Evolutionary conservation across 2,329 filamentous ascomycete species (phyloP).

Genomic region (Apiospora phragmitis): DNA sequence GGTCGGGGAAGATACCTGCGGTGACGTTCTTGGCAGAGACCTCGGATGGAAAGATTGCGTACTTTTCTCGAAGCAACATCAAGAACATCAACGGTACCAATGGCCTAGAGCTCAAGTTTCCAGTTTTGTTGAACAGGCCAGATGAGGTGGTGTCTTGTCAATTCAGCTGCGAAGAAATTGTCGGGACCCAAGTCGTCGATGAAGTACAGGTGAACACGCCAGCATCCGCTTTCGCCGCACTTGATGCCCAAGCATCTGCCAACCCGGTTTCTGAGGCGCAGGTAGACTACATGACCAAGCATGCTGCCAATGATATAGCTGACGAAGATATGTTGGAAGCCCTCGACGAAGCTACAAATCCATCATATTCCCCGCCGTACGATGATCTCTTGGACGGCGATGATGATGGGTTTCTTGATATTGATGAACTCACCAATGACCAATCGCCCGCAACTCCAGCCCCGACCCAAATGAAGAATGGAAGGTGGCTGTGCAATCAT

Average conservation of each 20-base stretch:
- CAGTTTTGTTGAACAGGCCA: slow-evolving; percentile 51
- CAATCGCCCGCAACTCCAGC: slow-evolving; percentile 23
- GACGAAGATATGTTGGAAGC: slow-evolving; percentile 43
- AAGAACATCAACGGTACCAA: slow-evolving; percentile 64
- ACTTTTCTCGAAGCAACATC: slow-evolving; percentile 67
- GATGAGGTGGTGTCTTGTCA: slow-evolving; percentile 65
- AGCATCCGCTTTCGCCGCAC: slow-evolving; percentile 13
- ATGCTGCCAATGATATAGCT: slow-evolving; percentile 35
- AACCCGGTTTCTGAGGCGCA: neutral
- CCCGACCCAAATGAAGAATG: slow-evolving; percentile 61
- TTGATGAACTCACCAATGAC: slow-evolving; percentile 47
- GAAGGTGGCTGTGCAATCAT: slow-evolving; percentile 75
- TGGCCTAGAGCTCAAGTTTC: slow-evolving; percentile 57
- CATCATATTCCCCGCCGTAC: neutral
- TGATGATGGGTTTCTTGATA: slow-evolving; percentile 50
- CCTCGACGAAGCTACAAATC: slow-evolving; percentile 13
- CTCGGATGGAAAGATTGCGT: slow-evolving; percentile 66
- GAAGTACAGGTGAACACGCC: neutral
- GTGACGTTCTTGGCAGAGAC: slow-evolving; percentile 75
- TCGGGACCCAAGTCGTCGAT: slow-evolving; percentile 50
- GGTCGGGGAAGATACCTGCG: slow-evolving; percentile 64
- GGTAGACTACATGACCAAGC: neutral
- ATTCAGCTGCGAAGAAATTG: slow-evolving; percentile 84
- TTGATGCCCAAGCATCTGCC: slow-evolving; percentile 31
- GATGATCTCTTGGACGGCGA: slow-evolving; percentile 16